Conservation (phyloP, 805 yeast species). For the Ogataea trehalophila region DNA sequence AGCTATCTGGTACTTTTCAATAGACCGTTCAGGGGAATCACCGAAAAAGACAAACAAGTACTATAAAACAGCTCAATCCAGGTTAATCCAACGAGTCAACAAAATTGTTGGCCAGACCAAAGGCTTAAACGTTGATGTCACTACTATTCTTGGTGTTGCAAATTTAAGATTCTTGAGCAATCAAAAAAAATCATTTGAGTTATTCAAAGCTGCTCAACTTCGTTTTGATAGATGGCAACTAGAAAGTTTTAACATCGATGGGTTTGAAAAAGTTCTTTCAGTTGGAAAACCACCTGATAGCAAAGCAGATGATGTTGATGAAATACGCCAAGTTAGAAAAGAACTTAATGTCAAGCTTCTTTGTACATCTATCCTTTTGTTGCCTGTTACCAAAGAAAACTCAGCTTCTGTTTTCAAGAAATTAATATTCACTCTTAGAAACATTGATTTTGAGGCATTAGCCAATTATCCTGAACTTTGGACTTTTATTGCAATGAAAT, state of each 20-base stretch:
- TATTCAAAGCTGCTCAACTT: conserved; percentile 26
- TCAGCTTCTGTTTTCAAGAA: conserved; percentile 12
- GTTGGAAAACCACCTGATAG: conserved; percentile 1
- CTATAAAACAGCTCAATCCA: conserved; percentile 23
- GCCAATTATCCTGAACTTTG: conserved; percentile 28
- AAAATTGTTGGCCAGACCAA: conserved; percentile 10
- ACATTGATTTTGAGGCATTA: conserved; percentile 16
- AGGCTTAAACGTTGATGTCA: conserved; percentile 18
- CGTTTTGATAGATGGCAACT: conserved; percentile 31
- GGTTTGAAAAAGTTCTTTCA: conserved; percentile 23
- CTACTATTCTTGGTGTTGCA: conserved; percentile 28
- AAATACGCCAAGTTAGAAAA: conserved; percentile 16
- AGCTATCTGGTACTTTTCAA: conserved; percentile 26
- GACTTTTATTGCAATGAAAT: conserved; percentile 24
- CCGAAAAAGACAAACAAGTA: conserved; percentile 16
- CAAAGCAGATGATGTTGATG: conserved; percentile 9
- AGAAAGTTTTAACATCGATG: conserved; percentile 28
- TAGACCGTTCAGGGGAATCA: conserved; percentile 27
- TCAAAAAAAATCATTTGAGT: conserved; percentile 18
- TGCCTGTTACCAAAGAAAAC: conserved; percentile 14
- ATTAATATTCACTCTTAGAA: conserved; percentile 13
- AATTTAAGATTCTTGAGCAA: conserved; percentile 21
- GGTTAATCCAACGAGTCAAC: conserved; percentile 21
- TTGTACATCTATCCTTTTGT: conserved; percentile 25
- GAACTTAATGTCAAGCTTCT: conserved; percentile 27